Evolutionary conservation across 768 basidiomycete genomes (phyloP).

Genomic region (Serendipita sp.): DNA sequence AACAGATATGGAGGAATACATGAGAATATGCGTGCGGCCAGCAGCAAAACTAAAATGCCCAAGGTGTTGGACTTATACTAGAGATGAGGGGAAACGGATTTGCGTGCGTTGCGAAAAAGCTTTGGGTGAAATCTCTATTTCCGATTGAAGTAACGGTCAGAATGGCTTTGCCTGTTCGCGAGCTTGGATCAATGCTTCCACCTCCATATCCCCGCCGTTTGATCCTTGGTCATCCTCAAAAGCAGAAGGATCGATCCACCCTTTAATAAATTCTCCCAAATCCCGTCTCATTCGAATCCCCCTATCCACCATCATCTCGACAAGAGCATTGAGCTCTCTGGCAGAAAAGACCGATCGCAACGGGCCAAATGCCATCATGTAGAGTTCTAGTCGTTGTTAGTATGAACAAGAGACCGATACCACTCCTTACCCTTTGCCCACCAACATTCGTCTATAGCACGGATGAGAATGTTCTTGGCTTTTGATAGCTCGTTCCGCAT

Average conservation of each 20-base stretch:
- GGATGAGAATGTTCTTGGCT: conserved; percentile 59
- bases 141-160: neutral
- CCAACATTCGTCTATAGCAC: conserved; percentile 62
- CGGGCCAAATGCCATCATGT: conserved; percentile 58
- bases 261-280: conserved; percentile 41
- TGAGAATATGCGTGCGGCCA: conserved; percentile 44
- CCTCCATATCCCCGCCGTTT: conserved; percentile 1
- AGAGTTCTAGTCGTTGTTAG: conserved; percentile 36
- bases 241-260: conserved; percentile 18
- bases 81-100: conserved; percentile 32
- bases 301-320: conserved; percentile 63
- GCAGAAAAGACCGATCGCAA: conserved; percentile 46
- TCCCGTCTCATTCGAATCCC: conserved; percentile 47
- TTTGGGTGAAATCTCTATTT: no score
- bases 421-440: conserved; percentile 44
- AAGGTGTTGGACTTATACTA: conserved; percentile 75
- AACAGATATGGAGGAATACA: conserved; percentile 14
- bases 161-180: conserved; percentile 5
- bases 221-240: neutral
- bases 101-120: conserved; percentile 47
- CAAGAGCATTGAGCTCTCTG: conserved; percentile 44
- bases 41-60: conserved; percentile 61
- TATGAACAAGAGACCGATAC: conserved; percentile 12
- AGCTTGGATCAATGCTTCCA: neutral
- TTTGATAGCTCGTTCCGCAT: conserved; percentile 42